phyloP scores from a whole-genome alignment of 2,329 filamentous ascomycete genomes.

The Aureobasidium leucospermi region DNA sequence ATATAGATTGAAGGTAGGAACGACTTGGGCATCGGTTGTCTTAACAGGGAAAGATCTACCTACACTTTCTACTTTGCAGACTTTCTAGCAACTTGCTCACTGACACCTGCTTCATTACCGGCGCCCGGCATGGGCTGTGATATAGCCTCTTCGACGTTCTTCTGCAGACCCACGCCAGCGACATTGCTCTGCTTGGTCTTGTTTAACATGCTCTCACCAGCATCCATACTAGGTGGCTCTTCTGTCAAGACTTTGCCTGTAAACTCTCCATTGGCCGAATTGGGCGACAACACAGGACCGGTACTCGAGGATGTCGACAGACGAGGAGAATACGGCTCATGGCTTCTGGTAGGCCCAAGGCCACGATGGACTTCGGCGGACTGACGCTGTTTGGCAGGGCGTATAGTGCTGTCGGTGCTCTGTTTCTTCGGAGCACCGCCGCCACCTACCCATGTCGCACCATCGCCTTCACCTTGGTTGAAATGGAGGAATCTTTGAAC shows the following conservation, averaged over 20 bases:
- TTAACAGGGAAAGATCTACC: neutral
- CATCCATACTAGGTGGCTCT: constrained; percentile 14
- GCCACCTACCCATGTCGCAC: constrained; percentile 4
- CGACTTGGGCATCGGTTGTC: neutral
- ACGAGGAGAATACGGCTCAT: constrained; percentile 23
- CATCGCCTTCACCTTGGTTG: neutral
- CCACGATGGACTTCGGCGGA: constrained; percentile 11
- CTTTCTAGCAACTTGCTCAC: constrained; percentile 3
- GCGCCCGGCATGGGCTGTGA: neutral
- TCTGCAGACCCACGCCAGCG: constrained; percentile 25
- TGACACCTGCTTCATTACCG: neutral
- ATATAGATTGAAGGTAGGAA: neutral
- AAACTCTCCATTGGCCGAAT: constrained; percentile 16
- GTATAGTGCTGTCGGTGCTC: neutral
- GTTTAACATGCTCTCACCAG: constrained; percentile 22
- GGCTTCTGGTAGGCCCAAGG: constrained; percentile 12
- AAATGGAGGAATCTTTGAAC: constrained; percentile 1
- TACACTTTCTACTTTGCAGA: neutral
- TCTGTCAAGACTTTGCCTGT: constrained; percentile 1
- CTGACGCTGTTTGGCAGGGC: constrained; percentile 23
- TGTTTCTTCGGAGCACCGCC: neutral
- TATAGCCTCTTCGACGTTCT: constrained; percentile 25
- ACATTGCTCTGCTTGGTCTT: constrained; percentile 18
- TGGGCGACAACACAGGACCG: constrained; percentile 17
- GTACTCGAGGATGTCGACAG: constrained; percentile 14